Percentiles rank a stretch among this genome's conserved stretches.
Evolutionary conservation across 805 yeast species (phyloP).

Genomic region (Schwanniomyces polymorphus): DNA sequence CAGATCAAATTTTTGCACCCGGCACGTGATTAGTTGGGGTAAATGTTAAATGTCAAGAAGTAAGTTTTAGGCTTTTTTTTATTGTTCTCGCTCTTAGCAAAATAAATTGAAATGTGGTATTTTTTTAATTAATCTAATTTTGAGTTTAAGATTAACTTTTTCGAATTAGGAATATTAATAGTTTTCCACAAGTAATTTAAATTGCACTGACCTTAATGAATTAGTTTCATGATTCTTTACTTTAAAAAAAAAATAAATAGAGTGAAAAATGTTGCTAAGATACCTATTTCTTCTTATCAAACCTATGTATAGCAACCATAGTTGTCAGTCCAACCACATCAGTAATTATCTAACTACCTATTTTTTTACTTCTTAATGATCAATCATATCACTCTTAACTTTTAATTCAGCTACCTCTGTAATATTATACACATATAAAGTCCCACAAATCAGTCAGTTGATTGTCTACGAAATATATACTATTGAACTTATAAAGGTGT

Average conservation of each 20-base stretch:
- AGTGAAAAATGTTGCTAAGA: no score
- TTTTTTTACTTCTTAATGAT: no score
- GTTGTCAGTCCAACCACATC: background rate
- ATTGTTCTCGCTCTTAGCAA: background rate
- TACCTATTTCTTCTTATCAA: no score
- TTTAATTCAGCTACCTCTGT: no score
- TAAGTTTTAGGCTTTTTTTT: background rate
- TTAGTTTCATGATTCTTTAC: no score
- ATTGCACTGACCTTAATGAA: background rate
- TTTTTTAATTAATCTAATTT: background rate
- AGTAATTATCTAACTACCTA: background rate
- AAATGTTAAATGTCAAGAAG: background rate
- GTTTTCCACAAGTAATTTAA: background rate
- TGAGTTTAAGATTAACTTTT: background rate
- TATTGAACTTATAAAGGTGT: background rate
- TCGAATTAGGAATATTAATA: background rate
- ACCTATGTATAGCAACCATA: no score
- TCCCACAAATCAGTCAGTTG: background rate
- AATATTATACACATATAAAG: no score
- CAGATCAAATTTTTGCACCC: background rate
- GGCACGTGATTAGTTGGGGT: background rate
- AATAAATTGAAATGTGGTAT: background rate
- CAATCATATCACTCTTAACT: background rate
- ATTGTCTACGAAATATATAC: background rate
- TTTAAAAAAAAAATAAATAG: no score